Evolutionary conservation across 1,139 yeast genomes (phyloP).

Genomic region (Taphrina confusa): DNA sequence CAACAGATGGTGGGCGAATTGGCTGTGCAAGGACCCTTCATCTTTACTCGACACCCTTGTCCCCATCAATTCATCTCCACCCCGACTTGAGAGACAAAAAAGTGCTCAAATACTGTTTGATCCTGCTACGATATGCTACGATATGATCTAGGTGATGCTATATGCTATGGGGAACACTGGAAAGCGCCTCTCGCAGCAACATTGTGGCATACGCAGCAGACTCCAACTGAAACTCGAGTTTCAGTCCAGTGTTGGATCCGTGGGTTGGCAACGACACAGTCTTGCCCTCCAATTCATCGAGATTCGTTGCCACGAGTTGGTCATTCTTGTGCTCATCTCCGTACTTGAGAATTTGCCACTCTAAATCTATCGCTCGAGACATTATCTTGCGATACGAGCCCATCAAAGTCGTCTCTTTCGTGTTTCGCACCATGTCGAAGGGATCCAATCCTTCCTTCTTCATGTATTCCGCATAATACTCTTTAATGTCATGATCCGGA

Average conservation of each 20-base stretch:
- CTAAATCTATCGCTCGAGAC: conserved; percentile 64
- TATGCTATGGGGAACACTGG: conserved; percentile 26
- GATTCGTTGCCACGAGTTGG: conserved; percentile 77
- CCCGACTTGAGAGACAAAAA: too few relatives aligned
- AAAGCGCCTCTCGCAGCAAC: conserved; percentile 59
- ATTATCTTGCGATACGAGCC: conserved; percentile 86
- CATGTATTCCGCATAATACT: conserved; percentile 74
- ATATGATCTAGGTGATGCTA: neutral
- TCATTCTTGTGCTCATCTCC: conserved; percentile 55
- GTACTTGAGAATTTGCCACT: conserved; percentile 66
- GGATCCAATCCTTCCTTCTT: conserved; percentile 80
- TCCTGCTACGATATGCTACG: too few relatives aligned
- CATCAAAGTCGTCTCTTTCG: conserved; percentile 83
- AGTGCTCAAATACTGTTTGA: too few relatives aligned
- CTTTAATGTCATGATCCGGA: conserved; percentile 67
- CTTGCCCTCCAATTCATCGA: conserved; percentile 57
- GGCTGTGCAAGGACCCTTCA: conserved; percentile 9
- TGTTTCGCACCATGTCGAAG: conserved; percentile 75
- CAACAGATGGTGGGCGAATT: conserved; percentile 3
- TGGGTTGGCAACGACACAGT: conserved; percentile 39
- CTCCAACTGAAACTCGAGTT: conserved; percentile 74
- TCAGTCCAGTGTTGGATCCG: conserved; percentile 51
- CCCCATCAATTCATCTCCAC: too few relatives aligned
- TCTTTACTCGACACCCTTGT: neutral
- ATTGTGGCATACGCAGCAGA: conserved; percentile 94